Conservation (phyloP, 371 early-diverging fungal species). For the Rhizopus arrhizus region DNA sequence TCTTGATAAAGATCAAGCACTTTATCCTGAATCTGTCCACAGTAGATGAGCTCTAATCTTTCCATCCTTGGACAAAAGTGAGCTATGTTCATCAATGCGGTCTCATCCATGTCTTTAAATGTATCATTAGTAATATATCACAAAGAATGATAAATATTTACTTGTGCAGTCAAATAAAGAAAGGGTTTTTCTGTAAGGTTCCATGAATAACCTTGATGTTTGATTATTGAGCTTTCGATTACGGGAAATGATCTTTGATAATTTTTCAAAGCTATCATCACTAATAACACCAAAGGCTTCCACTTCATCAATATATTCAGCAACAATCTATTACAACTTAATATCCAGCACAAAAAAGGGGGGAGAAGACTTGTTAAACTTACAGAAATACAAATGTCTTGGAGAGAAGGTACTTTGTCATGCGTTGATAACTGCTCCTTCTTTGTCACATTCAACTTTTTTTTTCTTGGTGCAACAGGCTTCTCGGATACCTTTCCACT, state of each 20-base stretch:
- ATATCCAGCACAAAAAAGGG: neutral
- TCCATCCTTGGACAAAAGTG: constrained; percentile 65
- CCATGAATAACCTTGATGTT: constrained; percentile 74
- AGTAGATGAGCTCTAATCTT: constrained; percentile 66
- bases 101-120: constrained; percentile 54
- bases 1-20: constrained; percentile 51
- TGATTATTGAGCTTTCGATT: constrained; percentile 68
- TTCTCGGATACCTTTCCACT: constrained; percentile 26
- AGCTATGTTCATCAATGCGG: constrained; percentile 61
- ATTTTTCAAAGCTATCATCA: constrained; percentile 64
- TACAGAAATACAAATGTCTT: constrained; percentile 72
- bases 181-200: constrained; percentile 57
- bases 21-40: constrained; percentile 74
- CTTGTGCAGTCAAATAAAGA: constrained; percentile 82
- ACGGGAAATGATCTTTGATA: constrained; percentile 80
- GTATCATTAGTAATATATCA: neutral
- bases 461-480: constrained; percentile 27
- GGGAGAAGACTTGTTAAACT: constrained; percentile 3
- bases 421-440: constrained; percentile 29
- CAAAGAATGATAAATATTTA: constrained; percentile 20
- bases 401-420: constrained; percentile 44
- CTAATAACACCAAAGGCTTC: constrained; percentile 83
- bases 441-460: constrained; percentile 16
- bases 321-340: constrained; percentile 53
- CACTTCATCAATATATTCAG: constrained; percentile 74